Evolutionary conservation across 441 rosid genomes (phyloP), one percentile per base, ranked within the genome.

Genomic region (Daphne laureola): DNA sequence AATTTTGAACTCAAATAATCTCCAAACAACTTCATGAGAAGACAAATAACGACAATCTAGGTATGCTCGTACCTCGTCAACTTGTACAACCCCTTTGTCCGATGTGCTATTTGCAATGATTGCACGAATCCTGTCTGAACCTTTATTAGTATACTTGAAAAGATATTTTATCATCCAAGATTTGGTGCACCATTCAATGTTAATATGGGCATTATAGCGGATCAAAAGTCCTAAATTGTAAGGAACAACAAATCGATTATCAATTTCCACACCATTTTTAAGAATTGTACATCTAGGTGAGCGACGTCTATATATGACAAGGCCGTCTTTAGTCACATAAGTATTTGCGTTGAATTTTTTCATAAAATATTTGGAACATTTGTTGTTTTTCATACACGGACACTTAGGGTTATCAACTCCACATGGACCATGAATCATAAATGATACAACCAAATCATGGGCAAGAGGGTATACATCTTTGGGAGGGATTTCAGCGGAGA

Each of bases 341-440:
- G 61, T 63, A 14, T 0, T 16, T 0, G 45, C 45, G 12, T 8
- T 45, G 45, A 38, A 55, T 4, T 17, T 26, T 43, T 46, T 14
- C 12, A 51, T 47, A 56, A 14, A 50, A 0, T 56, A 44, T 18
- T 63, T 64, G 0, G 55, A 21, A 42, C 55, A 47, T 14, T 21
- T 16, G 8, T 27, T 17, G 18, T 62, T 17, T 0, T 5, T 27
- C 55, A 62, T 54, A 17, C 11, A 3, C 2, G 13, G 27, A 1
- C 14, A 41, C n/a, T 41, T 41, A 41, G 44, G 44, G 4, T 9
- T 9, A 41, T 41, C 13, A 11, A 9, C 44, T 5, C 53, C 36
- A 14, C 66, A 62, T 41, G 59, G 55, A 16, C 50, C 66, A 55
- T 62, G 61, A 46, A 62, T 62, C 66, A 62, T 62, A 15, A 16